These are phyloP conservation scores for Trichoderma asperellum DNA, from an alignment of 2,329 filamentous ascomycete species.

Conservation along the genomic window DNA sequence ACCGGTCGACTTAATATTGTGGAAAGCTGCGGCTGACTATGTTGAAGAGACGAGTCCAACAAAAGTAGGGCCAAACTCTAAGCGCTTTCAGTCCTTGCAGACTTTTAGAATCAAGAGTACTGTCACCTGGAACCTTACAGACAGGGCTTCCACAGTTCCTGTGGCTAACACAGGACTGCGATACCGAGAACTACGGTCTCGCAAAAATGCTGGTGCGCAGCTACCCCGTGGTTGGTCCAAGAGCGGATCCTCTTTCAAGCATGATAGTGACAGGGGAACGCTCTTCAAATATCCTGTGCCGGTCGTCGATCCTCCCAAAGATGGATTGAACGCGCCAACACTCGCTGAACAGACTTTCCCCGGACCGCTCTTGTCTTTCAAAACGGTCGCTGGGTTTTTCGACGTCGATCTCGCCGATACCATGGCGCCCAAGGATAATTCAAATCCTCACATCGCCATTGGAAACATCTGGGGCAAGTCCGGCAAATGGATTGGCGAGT, in stretches of 20 bases:
- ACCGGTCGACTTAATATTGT: conserved; percentile 48
- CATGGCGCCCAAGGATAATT: conserved; percentile 41
- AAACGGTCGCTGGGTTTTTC: conserved; percentile 45
- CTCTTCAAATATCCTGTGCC: conserved; percentile 50
- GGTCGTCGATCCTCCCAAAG: conserved; percentile 41
- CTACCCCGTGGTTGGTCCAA: conserved; percentile 48
- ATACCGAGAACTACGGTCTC: conserved; percentile 45
- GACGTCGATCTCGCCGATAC: conserved; percentile 47
- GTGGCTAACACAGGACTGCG: conserved; percentile 46
- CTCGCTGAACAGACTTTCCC: conserved; percentile 42
- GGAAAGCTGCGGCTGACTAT: conserved; percentile 50
- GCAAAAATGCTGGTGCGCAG: conserved; percentile 37
- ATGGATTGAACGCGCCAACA: conserved; percentile 39
- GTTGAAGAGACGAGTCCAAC: conserved; percentile 44
- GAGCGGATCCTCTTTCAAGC: conserved; percentile 44
- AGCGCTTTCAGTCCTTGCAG: conserved; percentile 44
- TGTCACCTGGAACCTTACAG: conserved; percentile 47
- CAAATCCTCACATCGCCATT: conserved; percentile 48
- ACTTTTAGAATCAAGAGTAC: conserved; percentile 46
- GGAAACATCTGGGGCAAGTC: conserved; percentile 47
- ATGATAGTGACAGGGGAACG: conserved; percentile 46
- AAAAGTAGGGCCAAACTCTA: conserved; percentile 40
- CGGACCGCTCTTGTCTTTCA: conserved; percentile 47
- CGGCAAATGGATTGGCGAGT: conserved; percentile 47
- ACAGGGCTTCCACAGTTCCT: conserved; percentile 42